Conservation (phyloP, 2,329 filamentous ascomycete species). For the Colletotrichum orchidophilum region DNA sequence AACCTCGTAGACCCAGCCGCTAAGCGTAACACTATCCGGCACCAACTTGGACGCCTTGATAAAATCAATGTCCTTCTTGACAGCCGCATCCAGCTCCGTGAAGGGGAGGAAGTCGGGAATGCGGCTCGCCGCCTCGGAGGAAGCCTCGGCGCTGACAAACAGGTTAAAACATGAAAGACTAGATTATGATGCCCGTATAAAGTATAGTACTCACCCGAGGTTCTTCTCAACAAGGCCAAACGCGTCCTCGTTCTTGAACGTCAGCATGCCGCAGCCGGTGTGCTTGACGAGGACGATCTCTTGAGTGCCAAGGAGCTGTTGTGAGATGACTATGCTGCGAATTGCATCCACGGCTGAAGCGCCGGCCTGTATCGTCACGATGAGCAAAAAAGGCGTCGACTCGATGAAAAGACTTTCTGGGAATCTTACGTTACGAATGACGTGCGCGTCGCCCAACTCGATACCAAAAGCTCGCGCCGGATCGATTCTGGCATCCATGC, state of each 20-base stretch:
- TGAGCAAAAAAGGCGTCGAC: conserved; percentile 9
- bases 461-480: conserved; percentile 76
- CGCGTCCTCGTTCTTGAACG: conserved; percentile 69
- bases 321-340: conserved; percentile 79
- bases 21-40: conserved; percentile 67
- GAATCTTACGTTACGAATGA: conserved; percentile 71
- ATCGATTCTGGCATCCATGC: conserved; percentile 83
- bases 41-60: conserved; percentile 69
- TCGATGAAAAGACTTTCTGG: too few species aligned
- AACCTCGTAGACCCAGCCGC: conserved; percentile 82
- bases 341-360: conserved; percentile 74
- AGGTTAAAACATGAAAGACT: background rate
- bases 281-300: conserved; percentile 82
- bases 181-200: background rate
- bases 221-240: conserved; percentile 62
- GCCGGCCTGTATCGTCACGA: conserved; percentile 56
- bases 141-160: conserved; percentile 31
- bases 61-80: conserved; percentile 72
- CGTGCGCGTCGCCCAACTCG: conserved; percentile 78
- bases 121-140: conserved; percentile 36
- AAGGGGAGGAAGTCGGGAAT: conserved; percentile 73
- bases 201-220: conserved; percentile 53
- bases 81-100: conserved; percentile 68
- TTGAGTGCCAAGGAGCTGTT: conserved; percentile 80
- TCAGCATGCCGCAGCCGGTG: conserved; percentile 78